A percentile compares a stretch with the other conserved stretches of the same genome.
These are phyloP conservation scores for Wickerhamomyces canadensis DNA, from an alignment of 805 yeast species.

Conservation along the genomic window DNA sequence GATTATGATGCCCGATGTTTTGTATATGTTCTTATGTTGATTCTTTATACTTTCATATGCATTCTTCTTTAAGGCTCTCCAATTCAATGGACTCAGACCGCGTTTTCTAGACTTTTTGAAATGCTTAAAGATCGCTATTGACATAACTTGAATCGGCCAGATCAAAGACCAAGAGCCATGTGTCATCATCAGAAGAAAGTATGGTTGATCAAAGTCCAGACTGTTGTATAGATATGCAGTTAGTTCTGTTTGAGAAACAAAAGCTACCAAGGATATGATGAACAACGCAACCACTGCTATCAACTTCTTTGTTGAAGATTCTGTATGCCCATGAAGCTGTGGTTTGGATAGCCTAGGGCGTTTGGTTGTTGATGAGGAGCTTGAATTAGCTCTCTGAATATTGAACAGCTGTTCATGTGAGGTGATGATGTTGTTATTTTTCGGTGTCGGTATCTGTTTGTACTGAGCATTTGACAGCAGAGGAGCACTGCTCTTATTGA, in stretches of 20 bases:
- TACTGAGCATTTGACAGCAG: too few species aligned
- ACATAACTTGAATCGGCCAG: slow-evolving; percentile 62
- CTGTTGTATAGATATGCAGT: slow-evolving; percentile 61
- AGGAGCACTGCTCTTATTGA: too few species aligned
- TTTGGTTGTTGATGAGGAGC: too few species aligned
- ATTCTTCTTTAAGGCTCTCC: slow-evolving; percentile 15
- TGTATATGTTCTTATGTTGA: slow-evolving; percentile 37
- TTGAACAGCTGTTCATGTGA: too few species aligned
- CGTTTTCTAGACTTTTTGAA: slow-evolving; percentile 20
- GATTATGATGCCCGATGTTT: slow-evolving; percentile 24
- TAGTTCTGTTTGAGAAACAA: slow-evolving; percentile 76
- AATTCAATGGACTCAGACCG: slow-evolving; percentile 9
- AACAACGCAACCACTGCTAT: slow-evolving; percentile 43
- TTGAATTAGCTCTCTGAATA: too few species aligned
- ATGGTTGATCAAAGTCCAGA: slow-evolving; percentile 60
- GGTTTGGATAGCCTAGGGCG: background rate
- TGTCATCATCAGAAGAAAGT: slow-evolving; percentile 57
- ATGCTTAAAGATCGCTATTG: slow-evolving; percentile 44
- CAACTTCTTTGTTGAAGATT: slow-evolving; percentile 27
- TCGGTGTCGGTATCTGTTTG: too few species aligned
- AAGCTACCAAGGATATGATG: slow-evolving; percentile 45
- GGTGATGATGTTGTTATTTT: too few species aligned
- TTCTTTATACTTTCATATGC: slow-evolving; percentile 33
- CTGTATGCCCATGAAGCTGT: slow-evolving; percentile 7
- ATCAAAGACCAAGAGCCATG: slow-evolving; percentile 75